Evolutionary conservation across 345 rosid genomes (phyloP).

Genomic region (Murraya koenigii): DNA sequence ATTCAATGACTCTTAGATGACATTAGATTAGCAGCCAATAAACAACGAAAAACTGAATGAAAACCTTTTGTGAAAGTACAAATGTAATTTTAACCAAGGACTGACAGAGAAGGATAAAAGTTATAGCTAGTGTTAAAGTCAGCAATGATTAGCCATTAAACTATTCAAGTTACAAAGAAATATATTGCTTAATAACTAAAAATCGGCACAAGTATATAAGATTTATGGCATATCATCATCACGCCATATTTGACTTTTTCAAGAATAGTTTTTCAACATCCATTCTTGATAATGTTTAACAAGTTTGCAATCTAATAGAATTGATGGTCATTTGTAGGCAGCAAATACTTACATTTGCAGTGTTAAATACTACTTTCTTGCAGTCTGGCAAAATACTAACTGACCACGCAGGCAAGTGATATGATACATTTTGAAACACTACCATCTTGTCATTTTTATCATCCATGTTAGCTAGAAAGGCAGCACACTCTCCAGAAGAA

Average conservation of each 20-base stretch:
- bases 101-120: background rate
- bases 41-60: background rate
- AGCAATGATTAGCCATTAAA: background rate
- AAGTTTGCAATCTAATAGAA: background rate
- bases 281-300: background rate
- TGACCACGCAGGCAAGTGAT: slow-evolving; percentile 92
- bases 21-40: background rate
- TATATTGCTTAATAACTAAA: background rate
- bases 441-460: slow-evolving; percentile 65
- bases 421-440: slow-evolving; percentile 56
- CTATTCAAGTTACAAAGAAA: background rate
- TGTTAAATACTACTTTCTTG: slow-evolving; percentile 72
- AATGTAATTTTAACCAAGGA: background rate
- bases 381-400: slow-evolving; percentile 96
- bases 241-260: background rate
- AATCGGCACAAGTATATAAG: background rate
- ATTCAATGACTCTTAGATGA: background rate
- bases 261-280: background rate
- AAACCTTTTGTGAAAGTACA: background rate
- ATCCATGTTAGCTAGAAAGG: slow-evolving; percentile 81
- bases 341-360: slow-evolving; percentile 64
- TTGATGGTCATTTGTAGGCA: background rate
- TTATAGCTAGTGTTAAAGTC: background rate
- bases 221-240: background rate
- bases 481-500: slow-evolving; percentile 69